These are phyloP conservation scores for Rhodamnia argentea DNA, from an alignment of 345 rosid genomes.

Conservation along the genomic window DNA sequence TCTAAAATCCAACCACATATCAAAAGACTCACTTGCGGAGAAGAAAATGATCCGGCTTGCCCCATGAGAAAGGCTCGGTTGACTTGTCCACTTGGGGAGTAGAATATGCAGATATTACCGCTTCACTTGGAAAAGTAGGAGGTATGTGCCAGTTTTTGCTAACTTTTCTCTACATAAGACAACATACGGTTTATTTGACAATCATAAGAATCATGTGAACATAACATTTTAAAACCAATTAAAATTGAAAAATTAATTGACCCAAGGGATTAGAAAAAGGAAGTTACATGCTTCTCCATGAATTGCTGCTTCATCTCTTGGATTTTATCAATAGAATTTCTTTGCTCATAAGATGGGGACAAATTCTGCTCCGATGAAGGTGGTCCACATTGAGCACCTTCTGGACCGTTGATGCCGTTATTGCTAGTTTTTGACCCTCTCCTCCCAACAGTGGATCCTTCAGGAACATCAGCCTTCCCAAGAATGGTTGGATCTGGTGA, in stretches of 20 bases:
- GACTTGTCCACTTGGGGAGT: conserved; percentile 92
- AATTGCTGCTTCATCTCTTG: conserved; percentile 54
- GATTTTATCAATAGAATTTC: conserved; percentile 4
- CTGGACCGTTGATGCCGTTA: conserved; percentile 7
- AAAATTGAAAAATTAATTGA: background rate
- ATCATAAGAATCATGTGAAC: background rate
- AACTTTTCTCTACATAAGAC: conserved; percentile 65
- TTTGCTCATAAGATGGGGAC: conserved; percentile 9
- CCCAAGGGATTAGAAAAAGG: background rate
- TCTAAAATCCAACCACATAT: background rate
- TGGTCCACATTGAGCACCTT: conserved; percentile 7
- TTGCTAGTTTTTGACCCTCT: conserved; percentile 27
- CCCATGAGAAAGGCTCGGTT: conserved; percentile 86
- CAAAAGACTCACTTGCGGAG: conserved; percentile 53
- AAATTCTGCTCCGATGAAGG: conserved; percentile 15
- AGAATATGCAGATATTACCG: conserved; percentile 66
- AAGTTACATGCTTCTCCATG: conserved; percentile 76
- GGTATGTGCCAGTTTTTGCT: conserved; percentile 99
- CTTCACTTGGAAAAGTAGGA: conserved; percentile 80
- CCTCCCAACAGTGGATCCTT: conserved; percentile 25
- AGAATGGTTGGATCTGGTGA: conserved; percentile 93
- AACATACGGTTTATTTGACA: background rate
- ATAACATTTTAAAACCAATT: background rate
- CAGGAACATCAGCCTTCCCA: conserved; percentile 35
- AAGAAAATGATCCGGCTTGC: conserved; percentile 75